Base-by-base conservation (phyloP, 1,284 basidiomycete species). In the Mrakiaceae sp. region DNA sequence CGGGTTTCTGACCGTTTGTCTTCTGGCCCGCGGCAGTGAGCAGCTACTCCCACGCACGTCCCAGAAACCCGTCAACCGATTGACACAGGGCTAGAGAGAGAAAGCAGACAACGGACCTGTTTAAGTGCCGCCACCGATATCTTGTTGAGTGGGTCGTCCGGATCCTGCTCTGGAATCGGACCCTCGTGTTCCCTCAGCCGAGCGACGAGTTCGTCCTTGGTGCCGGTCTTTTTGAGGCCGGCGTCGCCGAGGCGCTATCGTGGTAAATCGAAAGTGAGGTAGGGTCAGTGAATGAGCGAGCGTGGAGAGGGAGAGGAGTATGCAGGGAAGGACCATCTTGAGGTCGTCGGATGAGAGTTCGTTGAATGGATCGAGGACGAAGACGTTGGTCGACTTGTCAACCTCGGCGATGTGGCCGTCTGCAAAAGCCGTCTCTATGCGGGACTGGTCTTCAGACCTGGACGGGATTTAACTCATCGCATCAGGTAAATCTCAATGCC, bases 221-320 rank as follows among this genome's bases (percentile, higher is more conserved):
- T 48, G 7, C 57, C 72, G 16, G 66, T 73, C 72, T 77, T 79
- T 70, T 77, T 71, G 61, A 78, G 73, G 71, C 78, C 77, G 68
- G 76, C 75, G 42, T 78, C 76, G 69, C 75, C 75, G 64, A 79
- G 73, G 66, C 78, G 78, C 73, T 74, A 68, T 27, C 27, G 27
- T 27, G 27, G 27, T 27, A 1, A 2, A 27, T 27, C 50, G 14
- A 40, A 14, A 49, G 48, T 49, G 1, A 14, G 10, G 27, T 4
- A 40, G 16, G 39, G 47, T 9, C 9, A 46, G 12, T 8, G 56
- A 58, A 8, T 58, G 16, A 14, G 58, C 59, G 16, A 27, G 14
- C 4, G 27, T 12, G 5, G 44, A 47, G 6, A 27, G 10, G 12
- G 4, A 47, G 40, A 44, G 9, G 12, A 12, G 56, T 6, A 16